Evolutionary conservation across 2,329 filamentous ascomycete genomes (phyloP), one percentile per base, ranked within the genome.

Genomic region (Aspergillus proliferans): DNA sequence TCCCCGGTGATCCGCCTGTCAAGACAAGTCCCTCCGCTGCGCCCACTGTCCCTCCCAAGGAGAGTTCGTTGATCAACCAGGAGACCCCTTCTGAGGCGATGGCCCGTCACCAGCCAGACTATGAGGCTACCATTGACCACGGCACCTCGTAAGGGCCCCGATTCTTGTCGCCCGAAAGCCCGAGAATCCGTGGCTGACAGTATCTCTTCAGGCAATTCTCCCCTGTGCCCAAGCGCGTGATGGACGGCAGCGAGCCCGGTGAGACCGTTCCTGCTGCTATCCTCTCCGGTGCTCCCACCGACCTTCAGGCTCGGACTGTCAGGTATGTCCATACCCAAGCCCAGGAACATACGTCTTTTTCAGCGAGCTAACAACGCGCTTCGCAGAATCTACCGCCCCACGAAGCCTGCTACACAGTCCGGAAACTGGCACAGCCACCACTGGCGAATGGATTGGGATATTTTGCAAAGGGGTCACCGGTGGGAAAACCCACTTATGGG

Each of bases 401-500:
- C 88, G 50, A 98, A 98, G 75, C 84, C 93, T n/a, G 92, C 93
- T 33, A 96, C 92, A 40, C 93, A 98, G 73, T 97, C 92, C 30
- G 92, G 93, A 56, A 81, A 83, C 61, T 95, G 88, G 87, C 84
- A 88, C 66, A 76, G 81, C 48, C 83, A 87, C 67, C 82, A 86
- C 64, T 98, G 93, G 93, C 86, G 91, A 45, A 94, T 98, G 90
- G 93, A 98, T 71, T 98, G 93, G 93, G 93, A 98, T 69, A 83
- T 95, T 44, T 79, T 97, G 28, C 74, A 79, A 61, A 96, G 94
- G 76, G 93, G 93, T 53, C 88, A 96, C 73, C 83, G 93, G 61
- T 98, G 93, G 94, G 93, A 98, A 77, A 98, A 98, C 74, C 88
- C 87, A 43, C 74, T 98, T 69, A 98, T 98, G 83, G 93, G 93